Conservation (phyloP, 2,329 filamentous ascomycete species). For the Diplodia corticola region DNA sequence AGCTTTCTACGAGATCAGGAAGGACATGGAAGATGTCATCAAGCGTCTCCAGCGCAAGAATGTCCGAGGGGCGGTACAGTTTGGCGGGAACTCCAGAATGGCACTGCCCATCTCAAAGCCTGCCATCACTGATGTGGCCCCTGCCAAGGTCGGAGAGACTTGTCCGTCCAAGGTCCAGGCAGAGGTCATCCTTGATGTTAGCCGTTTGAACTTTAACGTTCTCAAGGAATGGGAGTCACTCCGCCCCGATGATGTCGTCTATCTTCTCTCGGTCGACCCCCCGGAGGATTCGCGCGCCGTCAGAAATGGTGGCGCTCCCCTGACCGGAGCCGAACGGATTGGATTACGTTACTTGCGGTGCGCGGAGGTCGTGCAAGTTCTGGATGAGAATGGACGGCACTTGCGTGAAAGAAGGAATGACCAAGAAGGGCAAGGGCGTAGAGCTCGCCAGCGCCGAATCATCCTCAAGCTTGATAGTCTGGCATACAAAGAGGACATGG, state of each 20-base stretch:
- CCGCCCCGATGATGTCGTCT: conserved; percentile 84
- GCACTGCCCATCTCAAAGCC: conserved; percentile 83
- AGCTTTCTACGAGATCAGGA: conserved; percentile 89
- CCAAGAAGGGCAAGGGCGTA: conserved; percentile 52
- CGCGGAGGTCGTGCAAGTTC: conserved; percentile 81
- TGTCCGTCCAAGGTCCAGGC: conserved; percentile 82
- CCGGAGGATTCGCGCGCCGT: conserved; percentile 49
- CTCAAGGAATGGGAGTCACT: conserved; percentile 88
- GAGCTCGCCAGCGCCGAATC: conserved; percentile 66
- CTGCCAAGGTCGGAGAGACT: conserved; percentile 77
- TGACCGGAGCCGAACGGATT: conserved; percentile 58
- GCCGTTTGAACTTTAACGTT: conserved; percentile 71
- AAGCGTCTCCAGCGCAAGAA: conserved; percentile 71
- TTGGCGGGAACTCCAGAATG: conserved; percentile 88
- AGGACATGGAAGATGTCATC: conserved; percentile 81
- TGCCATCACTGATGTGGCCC: conserved; percentile 81
- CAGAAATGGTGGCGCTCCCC: conserved; percentile 55
- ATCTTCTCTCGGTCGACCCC: conserved; percentile 75
- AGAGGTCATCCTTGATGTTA: conserved; percentile 82
- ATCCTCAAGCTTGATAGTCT: conserved; percentile 78
- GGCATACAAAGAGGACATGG: conserved; percentile 76
- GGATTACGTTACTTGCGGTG: conserved; percentile 73
- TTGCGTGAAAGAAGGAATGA: conserved; percentile 58
- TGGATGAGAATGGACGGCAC: conserved; percentile 79
- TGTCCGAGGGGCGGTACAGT: conserved; percentile 53